Base-by-base conservation (phyloP, 805 yeast genomes). In the Candida oleophila region DNA sequence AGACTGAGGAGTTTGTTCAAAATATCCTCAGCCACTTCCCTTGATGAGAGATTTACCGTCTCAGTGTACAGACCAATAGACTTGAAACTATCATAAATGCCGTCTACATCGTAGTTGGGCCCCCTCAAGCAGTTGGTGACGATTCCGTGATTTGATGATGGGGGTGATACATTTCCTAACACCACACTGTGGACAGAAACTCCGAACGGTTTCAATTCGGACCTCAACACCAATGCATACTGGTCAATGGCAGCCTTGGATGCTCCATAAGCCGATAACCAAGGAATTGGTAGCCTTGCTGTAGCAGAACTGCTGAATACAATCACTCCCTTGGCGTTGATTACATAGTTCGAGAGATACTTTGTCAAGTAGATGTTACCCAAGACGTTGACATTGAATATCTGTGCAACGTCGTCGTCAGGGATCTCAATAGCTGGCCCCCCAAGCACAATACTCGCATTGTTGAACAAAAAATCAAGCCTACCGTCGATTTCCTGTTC, bases 141-240 rank as follows among this genome's bases (percentile, higher is more conserved):
- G 15, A 39, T 46, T 5, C 39, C 39, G 7, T 49, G 34, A 42
- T 64, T 68, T 15, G 55, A 55, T 25, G 71, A 65, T 11, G 56
- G 66, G 2, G 75, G 67, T 18, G 62, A 56, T 9, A 73, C 74
- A 11, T 66, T 68, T 3, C 78, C 78, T 2, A 76, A 67, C 25
- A 66, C 55, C 5, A 72, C 63, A 49, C 66, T 60, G 41, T 70
- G 63, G 2, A 71, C 74, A 43, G 60, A 57, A 32, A 73, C 74
- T 1, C 71, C 76, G 43, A 70, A 60, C 0, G 68, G 66, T 36
- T 54, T 51, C 59, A 72, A 53, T 47, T 74, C 78, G 4, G 58
- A 46, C 3, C 62, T 66, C 16, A 74, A 54, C 2, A 49, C 55
- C 38, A 55, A 48, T 2, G 76, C 74, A 41, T 70, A 61, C 34